Evolutionary conservation across 2,329 filamentous ascomycete genomes (phyloP).

Genomic region (Annulohypoxylon truncatum): DNA sequence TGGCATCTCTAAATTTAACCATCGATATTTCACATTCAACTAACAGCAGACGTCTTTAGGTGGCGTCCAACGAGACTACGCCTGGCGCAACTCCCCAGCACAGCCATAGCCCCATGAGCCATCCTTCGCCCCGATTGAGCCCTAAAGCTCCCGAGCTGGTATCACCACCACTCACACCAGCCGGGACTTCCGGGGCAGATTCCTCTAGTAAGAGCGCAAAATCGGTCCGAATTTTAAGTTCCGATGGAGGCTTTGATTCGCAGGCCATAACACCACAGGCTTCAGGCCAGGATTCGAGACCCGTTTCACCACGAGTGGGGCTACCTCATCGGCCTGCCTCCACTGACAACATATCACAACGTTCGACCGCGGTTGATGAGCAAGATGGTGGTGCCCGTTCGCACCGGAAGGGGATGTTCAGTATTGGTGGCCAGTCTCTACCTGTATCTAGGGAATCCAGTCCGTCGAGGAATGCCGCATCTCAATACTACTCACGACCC

Average conservation of each 20-base stretch:
- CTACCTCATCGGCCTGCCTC: constrained; percentile 58
- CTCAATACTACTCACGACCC: constrained; percentile 75
- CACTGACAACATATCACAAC: constrained; percentile 56
- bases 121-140: constrained; percentile 74
- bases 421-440: constrained; percentile 60
- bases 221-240: constrained; percentile 34
- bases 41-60: constrained; percentile 55
- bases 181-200: constrained; percentile 70
- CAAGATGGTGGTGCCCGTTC: constrained; percentile 47
- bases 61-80: constrained; percentile 69
- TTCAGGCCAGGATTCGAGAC: constrained; percentile 66
- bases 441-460: constrained; percentile 71
- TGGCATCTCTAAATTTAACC: not conserved
- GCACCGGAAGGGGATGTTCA: constrained; percentile 68
- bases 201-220: constrained; percentile 44
- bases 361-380: constrained; percentile 55
- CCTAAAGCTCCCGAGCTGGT: constrained; percentile 78
- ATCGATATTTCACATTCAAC: constrained; percentile 13
- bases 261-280: constrained; percentile 75
- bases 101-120: constrained; percentile 72
- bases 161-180: constrained; percentile 89
- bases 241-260: constrained; percentile 46
- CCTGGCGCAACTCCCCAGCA: constrained; percentile 71
- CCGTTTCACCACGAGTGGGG: constrained; percentile 55
- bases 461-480: constrained; percentile 72